Evolutionary conservation across 2,329 filamentous ascomycete genomes (phyloP).

Genomic region (Sclerotinia subarctica): DNA sequence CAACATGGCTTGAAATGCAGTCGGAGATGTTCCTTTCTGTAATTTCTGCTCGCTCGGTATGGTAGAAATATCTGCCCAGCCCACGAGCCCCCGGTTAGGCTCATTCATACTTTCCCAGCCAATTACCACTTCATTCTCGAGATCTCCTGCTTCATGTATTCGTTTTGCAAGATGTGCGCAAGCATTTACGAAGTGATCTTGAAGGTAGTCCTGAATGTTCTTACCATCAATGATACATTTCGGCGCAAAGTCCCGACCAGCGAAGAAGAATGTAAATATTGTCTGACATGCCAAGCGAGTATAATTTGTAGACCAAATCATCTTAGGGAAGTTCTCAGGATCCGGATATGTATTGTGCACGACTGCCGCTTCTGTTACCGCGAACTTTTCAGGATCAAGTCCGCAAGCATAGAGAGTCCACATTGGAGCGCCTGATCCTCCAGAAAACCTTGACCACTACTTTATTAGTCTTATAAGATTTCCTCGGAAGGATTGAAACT

Average conservation of each 20-base stretch:
- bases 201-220: slow-evolving; percentile 95
- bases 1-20: slow-evolving; percentile 88
- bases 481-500: slow-evolving; percentile 39
- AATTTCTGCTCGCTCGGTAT: slow-evolving; percentile 86
- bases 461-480: slow-evolving; percentile 25
- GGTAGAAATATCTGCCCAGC: slow-evolving; percentile 73
- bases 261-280: slow-evolving; percentile 94
- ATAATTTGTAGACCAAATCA: slow-evolving; percentile 99
- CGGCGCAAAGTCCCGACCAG: slow-evolving; percentile 84
- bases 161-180: slow-evolving; percentile 76
- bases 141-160: slow-evolving; percentile 84
- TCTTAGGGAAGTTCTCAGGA: slow-evolving; percentile 86
- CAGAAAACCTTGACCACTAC: slow-evolving; percentile 86
- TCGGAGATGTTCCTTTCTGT: slow-evolving; percentile 89
- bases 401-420: slow-evolving; percentile 97
- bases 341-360: slow-evolving; percentile 93
- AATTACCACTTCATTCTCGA: slow-evolving; percentile 82
- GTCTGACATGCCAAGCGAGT: slow-evolving; percentile 80
- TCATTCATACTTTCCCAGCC: slow-evolving; percentile 98
- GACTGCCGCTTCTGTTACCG: slow-evolving; percentile 82
- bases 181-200: slow-evolving; percentile 79
- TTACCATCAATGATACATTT: slow-evolving; percentile 92
- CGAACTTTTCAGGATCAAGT: slow-evolving; percentile 80
- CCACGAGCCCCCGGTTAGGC: slow-evolving; percentile 83
- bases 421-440: slow-evolving; percentile 92